A percentile compares a stretch with the other conserved stretches of the same genome.
Evolutionary conservation across 106 monocot genomes (phyloP).

Genomic region (Acorus calamus): DNA sequence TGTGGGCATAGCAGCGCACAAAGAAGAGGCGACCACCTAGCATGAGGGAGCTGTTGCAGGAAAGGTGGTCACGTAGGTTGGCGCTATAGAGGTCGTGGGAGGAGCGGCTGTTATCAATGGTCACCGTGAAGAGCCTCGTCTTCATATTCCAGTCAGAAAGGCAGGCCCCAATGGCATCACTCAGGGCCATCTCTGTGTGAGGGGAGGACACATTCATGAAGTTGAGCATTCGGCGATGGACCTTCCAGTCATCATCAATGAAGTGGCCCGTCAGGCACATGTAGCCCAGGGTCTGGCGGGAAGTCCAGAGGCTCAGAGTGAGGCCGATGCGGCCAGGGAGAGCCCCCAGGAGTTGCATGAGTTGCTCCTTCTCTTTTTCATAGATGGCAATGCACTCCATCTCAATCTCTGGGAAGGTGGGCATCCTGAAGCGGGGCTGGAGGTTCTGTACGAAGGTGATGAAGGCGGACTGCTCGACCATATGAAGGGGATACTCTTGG

Average conservation of each 20-base stretch:
- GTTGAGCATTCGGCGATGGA: conserved; percentile 70
- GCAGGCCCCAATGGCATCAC: conserved; percentile 63
- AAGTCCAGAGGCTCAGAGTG: conserved; percentile 67
- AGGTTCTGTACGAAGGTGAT: conserved; percentile 57
- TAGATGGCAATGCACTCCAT: conserved; percentile 49
- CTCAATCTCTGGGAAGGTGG: conserved; percentile 41
- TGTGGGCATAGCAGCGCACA: conserved; percentile 72
- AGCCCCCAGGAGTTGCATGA: conserved; percentile 33
- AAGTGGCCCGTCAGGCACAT: conserved; percentile 69
- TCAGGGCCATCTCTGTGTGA: conserved; percentile 82
- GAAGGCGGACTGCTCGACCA: conserved; percentile 67
- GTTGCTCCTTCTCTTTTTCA: conserved; percentile 60
- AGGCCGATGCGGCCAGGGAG: conserved; percentile 70
- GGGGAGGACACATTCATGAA: conserved; percentile 85
- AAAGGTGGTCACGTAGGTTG: conserved; percentile 70
- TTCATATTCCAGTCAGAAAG: conserved; percentile 84
- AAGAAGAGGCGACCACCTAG: conserved; percentile 77
- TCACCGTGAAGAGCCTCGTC: conserved; percentile 68
- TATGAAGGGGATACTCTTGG: conserved; percentile 84
- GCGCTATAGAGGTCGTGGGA: conserved; percentile 88
- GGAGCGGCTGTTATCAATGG: conserved; percentile 73
- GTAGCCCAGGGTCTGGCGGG: conserved; percentile 86
- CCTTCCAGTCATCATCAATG: conserved; percentile 65
- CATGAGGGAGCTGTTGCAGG: conserved; percentile 67
- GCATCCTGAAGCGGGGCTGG: conserved; percentile 68